Evolutionary conservation across 768 basidiomycete genomes (phyloP).

Genomic region (Tulasnella sp.): DNA sequence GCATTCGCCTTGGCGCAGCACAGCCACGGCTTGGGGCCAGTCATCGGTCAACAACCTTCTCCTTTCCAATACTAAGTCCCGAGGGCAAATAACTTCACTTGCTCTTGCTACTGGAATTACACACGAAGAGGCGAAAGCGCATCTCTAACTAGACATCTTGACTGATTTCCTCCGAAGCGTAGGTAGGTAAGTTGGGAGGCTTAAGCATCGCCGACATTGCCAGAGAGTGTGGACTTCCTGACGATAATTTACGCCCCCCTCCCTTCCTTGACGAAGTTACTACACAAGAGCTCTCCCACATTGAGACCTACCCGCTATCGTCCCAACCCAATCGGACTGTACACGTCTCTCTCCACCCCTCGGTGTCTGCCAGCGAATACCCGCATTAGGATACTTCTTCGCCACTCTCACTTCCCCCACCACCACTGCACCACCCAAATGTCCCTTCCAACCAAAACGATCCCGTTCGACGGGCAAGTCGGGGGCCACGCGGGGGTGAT

Average conservation of each 20-base stretch:
- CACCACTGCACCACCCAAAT: background rate
- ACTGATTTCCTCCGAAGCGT: background rate
- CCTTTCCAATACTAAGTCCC: background rate
- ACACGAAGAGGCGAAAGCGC: background rate
- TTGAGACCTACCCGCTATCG: no score
- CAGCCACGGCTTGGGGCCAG: no score
- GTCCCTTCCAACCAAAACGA: background rate
- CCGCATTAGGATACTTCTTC: background rate
- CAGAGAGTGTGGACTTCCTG: background rate
- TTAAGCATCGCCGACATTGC: background rate
- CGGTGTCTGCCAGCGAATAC: no score
- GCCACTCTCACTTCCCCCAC: background rate
- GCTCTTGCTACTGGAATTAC: background rate
- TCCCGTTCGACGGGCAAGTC: conserved; percentile 49
- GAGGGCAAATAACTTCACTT: background rate
- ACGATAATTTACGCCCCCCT: background rate
- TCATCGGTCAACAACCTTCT: background rate
- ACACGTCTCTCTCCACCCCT: no score
- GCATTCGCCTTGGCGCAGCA: no score
- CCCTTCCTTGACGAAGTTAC: background rate
- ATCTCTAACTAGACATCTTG: background rate
- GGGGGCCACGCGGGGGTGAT: conserved; percentile 73
- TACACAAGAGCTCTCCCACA: no score
- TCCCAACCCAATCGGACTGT: no score
- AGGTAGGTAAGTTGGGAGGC: background rate